Percentiles rank a stretch among this genome's conserved stretches.
Evolutionary conservation across 2,329 filamentous ascomycete genomes (phyloP).

Genomic region (Hypocrella siamensis): DNA sequence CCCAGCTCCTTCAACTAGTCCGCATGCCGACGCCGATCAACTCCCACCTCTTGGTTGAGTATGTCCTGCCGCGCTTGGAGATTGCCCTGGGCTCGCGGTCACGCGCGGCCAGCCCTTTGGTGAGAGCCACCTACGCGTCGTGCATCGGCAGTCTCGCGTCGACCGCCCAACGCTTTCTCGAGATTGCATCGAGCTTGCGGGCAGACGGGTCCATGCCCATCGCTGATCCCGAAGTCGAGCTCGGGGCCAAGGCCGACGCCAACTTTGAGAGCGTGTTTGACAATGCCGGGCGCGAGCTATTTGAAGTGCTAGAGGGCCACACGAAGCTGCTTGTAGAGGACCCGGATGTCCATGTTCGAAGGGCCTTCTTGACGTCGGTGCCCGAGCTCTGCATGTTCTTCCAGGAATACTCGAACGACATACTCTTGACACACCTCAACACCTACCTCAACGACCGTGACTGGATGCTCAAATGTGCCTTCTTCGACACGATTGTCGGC

Average conservation of each 20-base stretch:
- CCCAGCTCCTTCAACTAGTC: conserved; percentile 76
- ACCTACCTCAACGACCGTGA: conserved; percentile 94
- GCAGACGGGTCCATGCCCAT: conserved; percentile 69
- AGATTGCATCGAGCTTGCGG: conserved; percentile 77
- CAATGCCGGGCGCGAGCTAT: conserved; percentile 65
- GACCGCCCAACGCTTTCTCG: conserved; percentile 71
- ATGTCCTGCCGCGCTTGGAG: conserved; percentile 50
- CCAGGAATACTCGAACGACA: conserved; percentile 80
- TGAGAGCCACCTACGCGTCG: conserved; percentile 83
- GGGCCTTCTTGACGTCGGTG: conserved; percentile 84
- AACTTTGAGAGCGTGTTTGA: conserved; percentile 78
- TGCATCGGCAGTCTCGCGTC: conserved; percentile 80
- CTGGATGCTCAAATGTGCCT: conserved; percentile 92
- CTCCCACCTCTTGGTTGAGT: conserved; percentile 53
- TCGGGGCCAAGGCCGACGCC: conserved; percentile 47
- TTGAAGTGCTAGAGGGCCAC: conserved; percentile 72
- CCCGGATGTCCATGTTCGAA: conserved; percentile 65
- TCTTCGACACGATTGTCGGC: conserved; percentile 89
- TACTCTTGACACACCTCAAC: conserved; percentile 90
- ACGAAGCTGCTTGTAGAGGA: conserved; percentile 86
- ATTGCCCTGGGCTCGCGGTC: conserved; percentile 30
- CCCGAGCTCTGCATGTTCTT: conserved; percentile 91
- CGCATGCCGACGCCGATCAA: conserved; percentile 71
- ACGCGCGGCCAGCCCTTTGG: conserved; percentile 43
- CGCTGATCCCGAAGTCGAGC: conserved; percentile 65